Conservation (phyloP, 306 rosid species). For the Carpinus fangiana region DNA sequence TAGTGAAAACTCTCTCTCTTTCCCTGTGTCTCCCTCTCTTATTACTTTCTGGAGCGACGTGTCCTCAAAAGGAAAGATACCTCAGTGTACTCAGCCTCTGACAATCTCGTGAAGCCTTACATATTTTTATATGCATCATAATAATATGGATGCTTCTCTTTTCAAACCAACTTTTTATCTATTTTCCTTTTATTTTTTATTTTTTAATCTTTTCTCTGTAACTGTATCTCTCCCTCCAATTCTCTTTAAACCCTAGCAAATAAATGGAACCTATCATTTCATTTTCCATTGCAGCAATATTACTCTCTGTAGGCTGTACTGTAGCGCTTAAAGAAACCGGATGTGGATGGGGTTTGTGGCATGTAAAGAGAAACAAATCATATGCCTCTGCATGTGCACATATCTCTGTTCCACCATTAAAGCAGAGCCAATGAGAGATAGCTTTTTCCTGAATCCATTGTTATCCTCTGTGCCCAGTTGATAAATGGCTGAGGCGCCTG, state of each 20-base stretch:
- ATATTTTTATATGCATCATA: slow-evolving; percentile 5
- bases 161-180: background rate
- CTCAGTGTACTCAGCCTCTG: slow-evolving; percentile 51
- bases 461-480: slow-evolving; percentile 13
- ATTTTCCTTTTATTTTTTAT: background rate
- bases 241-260: background rate
- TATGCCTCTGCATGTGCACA: slow-evolving; percentile 15
- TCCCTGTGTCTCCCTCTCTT: slow-evolving; percentile 30
- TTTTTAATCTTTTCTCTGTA: slow-evolving; percentile 1
- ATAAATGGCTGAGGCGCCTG: slow-evolving; percentile 9
- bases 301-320: slow-evolving; percentile 4
- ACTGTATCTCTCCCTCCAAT: background rate
- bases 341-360: slow-evolving; percentile 1
- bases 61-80: slow-evolving; percentile 63
- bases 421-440: slow-evolving; percentile 10
- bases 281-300: slow-evolving; percentile 14
- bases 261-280: slow-evolving; percentile 21
- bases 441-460: background rate
- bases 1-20: slow-evolving; percentile 11
- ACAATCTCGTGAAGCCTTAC: slow-evolving; percentile 56
- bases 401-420: slow-evolving; percentile 23
- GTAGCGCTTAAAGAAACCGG: slow-evolving; percentile 15
- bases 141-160: background rate
- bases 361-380: slow-evolving; percentile 24
- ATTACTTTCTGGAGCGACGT: slow-evolving; percentile 67